Base-by-base conservation (phyloP, 257 asterid genomes). In the Solanum bulbocastanum region DNA sequence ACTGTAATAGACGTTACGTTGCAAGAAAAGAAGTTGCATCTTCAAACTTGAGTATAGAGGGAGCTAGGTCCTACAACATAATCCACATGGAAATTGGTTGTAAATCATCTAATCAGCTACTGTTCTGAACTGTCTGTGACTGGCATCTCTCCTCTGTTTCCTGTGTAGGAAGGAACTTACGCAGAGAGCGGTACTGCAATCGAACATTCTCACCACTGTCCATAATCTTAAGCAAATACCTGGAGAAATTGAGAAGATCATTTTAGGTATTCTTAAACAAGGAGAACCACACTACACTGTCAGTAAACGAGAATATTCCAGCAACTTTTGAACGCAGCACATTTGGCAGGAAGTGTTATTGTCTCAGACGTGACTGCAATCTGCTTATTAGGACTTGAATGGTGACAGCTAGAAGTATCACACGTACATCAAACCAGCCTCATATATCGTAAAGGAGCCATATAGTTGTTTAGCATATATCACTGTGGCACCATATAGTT, bases 191-290 rank as follows among this genome's bases (percentile, higher is more conserved):
- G 87, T 97, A 96, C 60, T 97, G 99, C 83, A 97, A 81, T 81
- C 99, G 95, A 22, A 97, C 94, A 86, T 92, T 95, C 91, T 96
- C 99, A 81, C 98, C 99, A 40, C 95, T 96, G 83, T 90, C 99
- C 72, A 93, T 87, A 73, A 93, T 93, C 92, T 91, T 95, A 69
- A 97, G 99, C 93, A 96, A 92, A 90, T 97, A 97, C 99, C 97
- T 94, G 91, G 86, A 90, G 68, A 33, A 88, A 72, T 74, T 46
- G 86, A 82, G 69, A 81, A 30, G 42, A 81, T 5, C 5, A 30
- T 18, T 81, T 49, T 81, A 81, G 85, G 10, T 6, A 46, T 46
- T 25, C 65, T 18, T 46, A 16, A 81, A 81, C 68, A 30, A 46
- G 69, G 68, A 42, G 6, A 18, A 27, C n/a, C 6, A 0, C 11